Percentiles rank a stretch among this genome's conserved stretches.
Evolutionary conservation across 257 asterid species (phyloP).

Genomic region (Orobanche coerulescens): DNA sequence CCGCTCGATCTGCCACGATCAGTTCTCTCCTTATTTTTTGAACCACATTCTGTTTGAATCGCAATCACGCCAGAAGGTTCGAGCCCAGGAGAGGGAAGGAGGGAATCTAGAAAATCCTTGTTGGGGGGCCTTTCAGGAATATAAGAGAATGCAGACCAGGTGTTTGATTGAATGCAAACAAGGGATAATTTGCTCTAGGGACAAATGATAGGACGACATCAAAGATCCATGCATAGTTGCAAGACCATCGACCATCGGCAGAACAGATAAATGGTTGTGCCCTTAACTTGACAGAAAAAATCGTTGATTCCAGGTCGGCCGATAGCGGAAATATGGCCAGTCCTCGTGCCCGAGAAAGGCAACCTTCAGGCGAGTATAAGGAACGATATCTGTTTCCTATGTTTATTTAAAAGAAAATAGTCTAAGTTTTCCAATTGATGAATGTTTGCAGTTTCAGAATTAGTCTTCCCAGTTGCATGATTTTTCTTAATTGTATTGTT

Average conservation of each 20-base stretch:
- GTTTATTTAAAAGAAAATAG: background rate
- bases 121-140: background rate
- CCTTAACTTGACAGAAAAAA: background rate
- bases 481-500: background rate
- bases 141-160: background rate
- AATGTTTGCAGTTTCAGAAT: too few species aligned
- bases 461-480: too few species aligned
- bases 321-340: background rate
- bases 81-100: background rate
- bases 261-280: conserved; percentile 12
- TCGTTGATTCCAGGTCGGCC: conserved; percentile 17
- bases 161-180: background rate
- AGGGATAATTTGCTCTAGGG: background rate
- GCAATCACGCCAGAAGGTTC: background rate
- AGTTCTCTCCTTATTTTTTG: too few species aligned
- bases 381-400: background rate
- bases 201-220: conserved; percentile 22
- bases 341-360: conserved; percentile 16
- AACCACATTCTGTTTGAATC: background rate
- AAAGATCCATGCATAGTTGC: conserved; percentile 1
- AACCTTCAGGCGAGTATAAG: conserved; percentile 24
- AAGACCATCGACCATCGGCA: conserved; percentile 11
- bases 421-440: too few species aligned
- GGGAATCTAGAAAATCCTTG: background rate
- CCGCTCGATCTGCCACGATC: background rate